A percentile compares a stretch with the other conserved stretches of the same genome.
Conservation (phyloP, 176 grass and related monocot genomes). For the Carex pumila region DNA sequence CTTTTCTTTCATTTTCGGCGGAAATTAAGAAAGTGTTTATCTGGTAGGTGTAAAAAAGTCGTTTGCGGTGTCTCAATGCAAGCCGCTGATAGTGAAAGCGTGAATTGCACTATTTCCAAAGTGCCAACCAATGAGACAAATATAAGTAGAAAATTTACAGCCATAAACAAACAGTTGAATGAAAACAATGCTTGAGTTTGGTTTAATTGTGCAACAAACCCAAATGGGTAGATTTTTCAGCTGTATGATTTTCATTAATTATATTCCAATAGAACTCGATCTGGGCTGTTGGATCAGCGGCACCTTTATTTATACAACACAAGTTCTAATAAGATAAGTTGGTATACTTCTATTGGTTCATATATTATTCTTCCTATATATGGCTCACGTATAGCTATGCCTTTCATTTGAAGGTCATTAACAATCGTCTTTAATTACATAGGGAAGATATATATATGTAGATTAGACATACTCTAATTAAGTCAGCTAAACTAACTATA, state of each 20-base stretch:
- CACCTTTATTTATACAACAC: neutral
- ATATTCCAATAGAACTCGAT: neutral
- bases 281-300: neutral
- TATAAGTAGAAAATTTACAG: too few relatives aligned
- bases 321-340: neutral
- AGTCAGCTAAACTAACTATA: neutral
- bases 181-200: neutral
- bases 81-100: slow-evolving; percentile 1
- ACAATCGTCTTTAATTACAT: neutral
- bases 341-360: neutral
- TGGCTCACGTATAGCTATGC: too few relatives aligned
- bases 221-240: too few relatives aligned
- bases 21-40: slow-evolving; percentile 6
- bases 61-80: neutral
- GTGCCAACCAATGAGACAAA: slow-evolving; percentile 17
- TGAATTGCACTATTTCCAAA: neutral
- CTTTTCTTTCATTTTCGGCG: neutral
- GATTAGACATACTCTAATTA: neutral
- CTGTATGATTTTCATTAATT: neutral
- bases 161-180: too few relatives aligned
- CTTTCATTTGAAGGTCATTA: too few relatives aligned
- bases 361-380: too few relatives aligned
- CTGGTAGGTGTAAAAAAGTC: neutral
- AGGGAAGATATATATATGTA: neutral
- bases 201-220: too few relatives aligned